phyloP scores from a whole-genome alignment of 176 grass and related monocot species.

The Pharus latifolius region DNA sequence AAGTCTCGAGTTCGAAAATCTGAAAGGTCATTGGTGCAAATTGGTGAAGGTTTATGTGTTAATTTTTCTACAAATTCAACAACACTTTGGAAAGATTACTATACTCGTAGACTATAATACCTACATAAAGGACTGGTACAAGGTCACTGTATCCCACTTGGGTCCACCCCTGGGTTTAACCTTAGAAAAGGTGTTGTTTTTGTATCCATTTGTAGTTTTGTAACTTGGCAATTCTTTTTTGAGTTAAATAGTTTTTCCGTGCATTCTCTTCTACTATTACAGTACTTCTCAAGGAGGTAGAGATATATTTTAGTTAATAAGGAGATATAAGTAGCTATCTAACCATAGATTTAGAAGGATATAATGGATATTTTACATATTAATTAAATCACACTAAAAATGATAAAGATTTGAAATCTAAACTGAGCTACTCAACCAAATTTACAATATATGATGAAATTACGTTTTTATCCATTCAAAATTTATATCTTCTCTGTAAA shows the following conservation, averaged over 20 bases:
- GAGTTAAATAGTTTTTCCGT: background rate
- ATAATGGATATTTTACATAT: too few relatives aligned
- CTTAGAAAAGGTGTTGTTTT: background rate
- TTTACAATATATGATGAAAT: too few relatives aligned
- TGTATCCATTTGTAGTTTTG: background rate
- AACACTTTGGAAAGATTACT: background rate
- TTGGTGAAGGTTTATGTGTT: background rate
- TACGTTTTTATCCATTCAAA: too few relatives aligned
- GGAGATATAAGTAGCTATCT: too few relatives aligned
- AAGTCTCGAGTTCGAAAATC: background rate
- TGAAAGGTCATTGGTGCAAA: background rate
- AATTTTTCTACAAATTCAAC: background rate
- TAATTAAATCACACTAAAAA: too few relatives aligned
- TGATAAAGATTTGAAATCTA: too few relatives aligned
- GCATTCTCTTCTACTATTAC: background rate
- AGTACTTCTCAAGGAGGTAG: too few relatives aligned
- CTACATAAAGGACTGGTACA: background rate
- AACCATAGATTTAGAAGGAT: too few relatives aligned
- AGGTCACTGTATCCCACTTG: background rate
- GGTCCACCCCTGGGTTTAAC: background rate
- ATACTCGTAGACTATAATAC: background rate
- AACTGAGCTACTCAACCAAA: too few relatives aligned
- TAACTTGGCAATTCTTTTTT: too few relatives aligned
- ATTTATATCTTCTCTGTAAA: too few relatives aligned
- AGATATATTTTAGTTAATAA: too few relatives aligned